These are phyloP conservation scores for Aspergillus mulundensis DNA, from an alignment of 495 filamentous ascomycete genomes.

Conservation along the genomic window DNA sequence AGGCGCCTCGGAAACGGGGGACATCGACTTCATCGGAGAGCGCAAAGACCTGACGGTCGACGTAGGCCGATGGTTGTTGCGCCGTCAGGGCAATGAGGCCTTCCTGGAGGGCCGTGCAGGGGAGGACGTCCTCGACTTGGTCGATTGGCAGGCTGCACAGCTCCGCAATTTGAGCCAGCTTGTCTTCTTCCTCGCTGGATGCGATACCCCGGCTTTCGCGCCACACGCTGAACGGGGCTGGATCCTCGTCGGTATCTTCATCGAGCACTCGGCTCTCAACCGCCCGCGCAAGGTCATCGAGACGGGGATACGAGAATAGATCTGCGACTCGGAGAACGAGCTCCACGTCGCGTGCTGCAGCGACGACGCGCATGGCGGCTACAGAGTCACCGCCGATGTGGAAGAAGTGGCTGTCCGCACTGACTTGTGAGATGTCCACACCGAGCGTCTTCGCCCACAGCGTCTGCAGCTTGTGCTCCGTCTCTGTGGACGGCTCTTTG, in stretches of 20 bases:
- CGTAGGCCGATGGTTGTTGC: conserved; percentile 45
- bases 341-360: conserved; percentile 6
- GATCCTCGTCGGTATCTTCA: neutral
- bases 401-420: conserved; percentile 45
- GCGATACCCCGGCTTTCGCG: neutral
- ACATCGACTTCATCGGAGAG: conserved; percentile 20
- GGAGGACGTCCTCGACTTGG: conserved; percentile 53
- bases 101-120: conserved; percentile 57
- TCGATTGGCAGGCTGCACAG: conserved; percentile 20
- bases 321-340: conserved; percentile 19
- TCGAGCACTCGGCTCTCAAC: neutral
- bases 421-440: neutral
- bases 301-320: conserved; percentile 14
- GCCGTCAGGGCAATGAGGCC: conserved; percentile 50
- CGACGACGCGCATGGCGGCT: conserved; percentile 48
- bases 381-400: conserved; percentile 50
- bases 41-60: conserved; percentile 33
- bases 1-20: conserved; percentile 26
- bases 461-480: neutral
- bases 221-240: neutral
- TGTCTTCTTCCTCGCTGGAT: neutral
- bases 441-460: conserved; percentile 12
- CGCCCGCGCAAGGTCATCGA: conserved; percentile 12
- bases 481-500: neutral
- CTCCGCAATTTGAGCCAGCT: neutral